Evolutionary conservation across 2,329 filamentous ascomycete species (phyloP), one percentile per base, ranked within the genome.

Genomic region (Cladosporium colombiae): DNA sequence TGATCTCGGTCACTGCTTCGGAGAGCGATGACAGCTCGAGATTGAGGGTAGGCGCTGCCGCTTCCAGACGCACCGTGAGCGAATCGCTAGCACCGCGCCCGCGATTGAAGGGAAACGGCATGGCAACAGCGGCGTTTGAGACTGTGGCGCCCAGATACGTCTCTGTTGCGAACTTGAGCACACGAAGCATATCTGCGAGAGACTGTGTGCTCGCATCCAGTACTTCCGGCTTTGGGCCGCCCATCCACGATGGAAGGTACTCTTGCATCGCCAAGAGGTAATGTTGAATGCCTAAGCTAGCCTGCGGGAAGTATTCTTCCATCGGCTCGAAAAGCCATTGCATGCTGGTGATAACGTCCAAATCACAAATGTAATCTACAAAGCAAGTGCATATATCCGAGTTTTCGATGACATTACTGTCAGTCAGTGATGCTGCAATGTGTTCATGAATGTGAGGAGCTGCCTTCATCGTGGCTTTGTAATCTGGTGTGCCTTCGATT

Each of bases 391-490:
- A 52, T 6, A 5, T 0, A 5, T 16, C 21, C 5, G 23, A 29
- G 49, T 52, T 13, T 10, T 18, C 27, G n/a, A n/a, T 6, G 29
- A 18, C 6, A 33, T 33, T 21, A 16, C 29, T 33, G 27, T 33
- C 52, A 31, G 14, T 29, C 50, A 18, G 27, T 8, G 50, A 31
- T 27, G 27, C 50, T 29, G 25, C 27, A 18, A 10, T 29, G 2
- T 18, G 7, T 29, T 6, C 52, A 33, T 33, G 44, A 21, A 61
- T 27, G 6, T 49, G 27, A 16, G 44, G 27, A 27, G 58, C 58
- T 10, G 18, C 25, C n/a, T 52, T 50, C 58, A 61, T 50, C 27
- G 58, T 44, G 44, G 23, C 13, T n/a, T 46, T 61, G 58, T 61
- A 61, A 10, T 29, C n/a, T 18, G 23, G 16, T 29, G 58, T 21